Conservation (phyloP, 2,329 filamentous ascomycete genomes). For the Claviceps sorghi region DNA sequence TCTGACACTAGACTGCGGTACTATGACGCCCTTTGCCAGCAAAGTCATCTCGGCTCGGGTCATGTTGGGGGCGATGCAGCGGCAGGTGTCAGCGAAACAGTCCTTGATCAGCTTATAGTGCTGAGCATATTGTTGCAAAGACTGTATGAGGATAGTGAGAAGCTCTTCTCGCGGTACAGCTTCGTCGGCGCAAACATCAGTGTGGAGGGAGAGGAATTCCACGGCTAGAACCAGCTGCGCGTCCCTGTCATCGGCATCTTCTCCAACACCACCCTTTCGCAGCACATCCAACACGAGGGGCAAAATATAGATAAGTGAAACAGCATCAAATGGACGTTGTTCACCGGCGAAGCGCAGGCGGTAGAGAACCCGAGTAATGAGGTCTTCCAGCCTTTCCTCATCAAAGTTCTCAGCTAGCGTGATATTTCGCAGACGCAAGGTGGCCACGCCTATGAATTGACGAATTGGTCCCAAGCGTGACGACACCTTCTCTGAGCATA, state of each 20-base stretch:
- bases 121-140: slow-evolving; percentile 80
- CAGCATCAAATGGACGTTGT: slow-evolving; percentile 81
- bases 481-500: slow-evolving; percentile 62
- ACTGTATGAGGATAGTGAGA: slow-evolving; percentile 54
- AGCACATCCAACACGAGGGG: slow-evolving; percentile 71
- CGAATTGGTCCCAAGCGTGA: slow-evolving; percentile 60
- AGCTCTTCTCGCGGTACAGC: slow-evolving; percentile 64
- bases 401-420: slow-evolving; percentile 58
- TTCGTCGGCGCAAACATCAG: slow-evolving; percentile 59
- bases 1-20: slow-evolving; percentile 65
- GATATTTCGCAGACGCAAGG: slow-evolving; percentile 63
- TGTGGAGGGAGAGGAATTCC: slow-evolving; percentile 82
- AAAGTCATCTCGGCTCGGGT: slow-evolving; percentile 54
- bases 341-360: slow-evolving; percentile 80
- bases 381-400: slow-evolving; percentile 66
- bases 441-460: slow-evolving; percentile 76
- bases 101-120: slow-evolving; percentile 95
- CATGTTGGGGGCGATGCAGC: slow-evolving; percentile 74
- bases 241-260: slow-evolving; percentile 63
- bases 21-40: slow-evolving; percentile 65
- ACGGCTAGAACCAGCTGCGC: slow-evolving; percentile 79
- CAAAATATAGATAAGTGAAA: slow-evolving; percentile 76
- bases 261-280: slow-evolving; percentile 61
- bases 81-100: slow-evolving; percentile 72
- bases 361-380: slow-evolving; percentile 81